Percentiles rank a stretch among this genome's conserved stretches.
Evolutionary conservation across 495 filamentous ascomycete genomes (phyloP).

Genomic region (Evansstolkia leycettana): DNA sequence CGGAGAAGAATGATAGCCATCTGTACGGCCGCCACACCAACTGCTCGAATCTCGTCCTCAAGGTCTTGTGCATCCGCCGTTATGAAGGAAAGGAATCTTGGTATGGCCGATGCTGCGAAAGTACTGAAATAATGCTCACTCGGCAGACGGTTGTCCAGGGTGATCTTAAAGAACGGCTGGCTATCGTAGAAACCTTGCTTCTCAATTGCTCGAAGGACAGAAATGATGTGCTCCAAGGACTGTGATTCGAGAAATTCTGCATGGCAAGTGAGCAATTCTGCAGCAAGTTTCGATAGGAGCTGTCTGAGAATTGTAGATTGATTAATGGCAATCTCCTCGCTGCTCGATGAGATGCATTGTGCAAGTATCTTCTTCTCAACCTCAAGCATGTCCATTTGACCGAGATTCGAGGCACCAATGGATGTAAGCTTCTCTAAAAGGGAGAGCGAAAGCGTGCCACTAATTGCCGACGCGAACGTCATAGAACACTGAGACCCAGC

Average conservation of each 20-base stretch:
- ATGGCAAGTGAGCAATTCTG: slow-evolving; percentile 34
- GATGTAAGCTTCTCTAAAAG: slow-evolving; percentile 43
- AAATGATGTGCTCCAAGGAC: slow-evolving; percentile 16
- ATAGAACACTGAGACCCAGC: slow-evolving; percentile 17
- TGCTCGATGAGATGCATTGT: slow-evolving; percentile 34
- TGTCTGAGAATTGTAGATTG: slow-evolving; percentile 33
- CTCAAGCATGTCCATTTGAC: slow-evolving; percentile 51
- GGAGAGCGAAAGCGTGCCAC: slow-evolving; percentile 39
- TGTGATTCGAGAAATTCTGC: slow-evolving; percentile 21
- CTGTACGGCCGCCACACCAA: slow-evolving; percentile 24
- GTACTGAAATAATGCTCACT: slow-evolving; percentile 22
- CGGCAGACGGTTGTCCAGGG: slow-evolving; percentile 13
- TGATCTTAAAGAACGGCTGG: slow-evolving; percentile 5
- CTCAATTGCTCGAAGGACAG: slow-evolving; percentile 14
- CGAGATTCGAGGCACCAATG: slow-evolving; percentile 41
- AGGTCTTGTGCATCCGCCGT: slow-evolving; percentile 2
- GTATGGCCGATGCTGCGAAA: slow-evolving; percentile 20
- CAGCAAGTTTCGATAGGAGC: slow-evolving; percentile 35
- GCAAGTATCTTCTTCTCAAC: slow-evolving; percentile 52
- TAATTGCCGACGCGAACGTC: slow-evolving; percentile 28
- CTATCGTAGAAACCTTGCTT: slow-evolving; percentile 9
- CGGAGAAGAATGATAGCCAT: slow-evolving; percentile 40
- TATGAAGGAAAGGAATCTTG: slow-evolving; percentile 20
- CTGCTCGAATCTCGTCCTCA: slow-evolving; percentile 9
- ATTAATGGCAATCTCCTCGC: slow-evolving; percentile 33